Evolutionary conservation across 768 basidiomycete genomes (phyloP).

Genomic region (Amanita molliuscula): DNA sequence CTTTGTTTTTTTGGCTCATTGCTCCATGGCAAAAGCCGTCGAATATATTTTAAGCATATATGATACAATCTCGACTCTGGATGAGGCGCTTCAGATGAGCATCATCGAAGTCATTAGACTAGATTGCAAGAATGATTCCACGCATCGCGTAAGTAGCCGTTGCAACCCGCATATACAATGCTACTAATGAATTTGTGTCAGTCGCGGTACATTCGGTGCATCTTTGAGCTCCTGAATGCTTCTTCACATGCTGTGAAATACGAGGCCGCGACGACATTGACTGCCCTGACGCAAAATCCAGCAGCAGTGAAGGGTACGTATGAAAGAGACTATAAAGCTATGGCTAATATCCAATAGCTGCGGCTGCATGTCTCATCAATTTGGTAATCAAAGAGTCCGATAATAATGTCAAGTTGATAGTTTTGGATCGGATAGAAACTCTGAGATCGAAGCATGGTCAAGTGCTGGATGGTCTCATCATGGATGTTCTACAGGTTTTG

Average conservation of each 20-base stretch:
- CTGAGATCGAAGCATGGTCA: constrained; percentile 80
- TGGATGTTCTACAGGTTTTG: constrained; percentile 91
- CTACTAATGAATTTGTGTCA: constrained; percentile 19
- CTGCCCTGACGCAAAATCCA: constrained; percentile 88
- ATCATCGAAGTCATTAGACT: constrained; percentile 88
- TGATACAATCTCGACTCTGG: constrained; percentile 72
- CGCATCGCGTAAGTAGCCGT: constrained; percentile 55
- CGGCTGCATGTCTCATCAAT: constrained; percentile 80
- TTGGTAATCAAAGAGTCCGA: constrained; percentile 93
- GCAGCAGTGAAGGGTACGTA: constrained; percentile 84
- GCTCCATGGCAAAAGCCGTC: constrained; percentile 83
- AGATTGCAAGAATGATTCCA: constrained; percentile 80
- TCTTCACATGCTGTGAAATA: constrained; percentile 93
- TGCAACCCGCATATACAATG: neutral
- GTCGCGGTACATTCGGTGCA: constrained; percentile 90
- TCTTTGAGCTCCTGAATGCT: constrained; percentile 86
- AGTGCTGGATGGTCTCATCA: constrained; percentile 83
- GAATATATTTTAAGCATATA: constrained; percentile 84
- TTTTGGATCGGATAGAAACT: constrained; percentile 80
- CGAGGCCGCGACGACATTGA: constrained; percentile 92
- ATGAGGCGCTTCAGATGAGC: constrained; percentile 92
- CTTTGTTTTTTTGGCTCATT: constrained; percentile 85
- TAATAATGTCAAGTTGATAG: constrained; percentile 98
- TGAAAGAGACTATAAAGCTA: neutral
- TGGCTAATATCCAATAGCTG: constrained; percentile 40